Conservation (phyloP, 2,329 filamentous ascomycete genomes). For the Paradendryphiella salina region DNA sequence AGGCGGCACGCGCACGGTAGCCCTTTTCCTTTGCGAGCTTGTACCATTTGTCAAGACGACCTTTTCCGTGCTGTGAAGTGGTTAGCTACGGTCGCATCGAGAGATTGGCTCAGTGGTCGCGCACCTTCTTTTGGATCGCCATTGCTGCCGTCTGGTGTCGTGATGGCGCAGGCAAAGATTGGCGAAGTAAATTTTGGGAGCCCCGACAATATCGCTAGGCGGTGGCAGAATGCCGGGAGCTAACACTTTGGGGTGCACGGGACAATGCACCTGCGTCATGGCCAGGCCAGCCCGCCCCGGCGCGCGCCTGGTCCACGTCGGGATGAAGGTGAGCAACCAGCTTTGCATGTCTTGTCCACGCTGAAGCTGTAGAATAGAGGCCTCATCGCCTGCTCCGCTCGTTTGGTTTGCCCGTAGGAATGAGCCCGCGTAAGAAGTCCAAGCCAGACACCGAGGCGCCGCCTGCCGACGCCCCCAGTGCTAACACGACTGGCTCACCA, state of each 20-base stretch:
- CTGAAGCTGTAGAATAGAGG: constrained; percentile 22
- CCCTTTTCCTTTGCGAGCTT: constrained; percentile 98
- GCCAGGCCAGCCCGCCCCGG: constrained; percentile 9
- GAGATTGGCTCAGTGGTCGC: background rate
- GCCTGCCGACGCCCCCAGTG: constrained; percentile 16
- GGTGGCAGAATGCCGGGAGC: constrained; percentile 32
- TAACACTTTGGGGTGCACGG: constrained; percentile 12
- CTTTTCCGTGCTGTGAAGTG: constrained; percentile 75
- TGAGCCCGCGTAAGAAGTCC: constrained; percentile 50
- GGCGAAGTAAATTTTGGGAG: constrained; percentile 25
- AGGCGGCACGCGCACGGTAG: constrained; percentile 91
- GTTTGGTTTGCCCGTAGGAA: constrained; percentile 26
- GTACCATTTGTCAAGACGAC: constrained; percentile 98
- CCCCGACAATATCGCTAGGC: constrained; percentile 15
- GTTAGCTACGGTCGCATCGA: constrained; percentile 26
- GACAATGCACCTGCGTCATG: constrained; percentile 27
- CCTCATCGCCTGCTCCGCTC: constrained; percentile 20
- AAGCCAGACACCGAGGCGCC: constrained; percentile 46
- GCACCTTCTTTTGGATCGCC: constrained; percentile 91
- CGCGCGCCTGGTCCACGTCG: constrained; percentile 19
- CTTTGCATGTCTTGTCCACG: constrained; percentile 14
- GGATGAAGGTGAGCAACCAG: constrained; percentile 23
- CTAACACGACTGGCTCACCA: constrained; percentile 23
- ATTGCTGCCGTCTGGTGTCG: constrained; percentile 55
- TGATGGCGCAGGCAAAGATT: constrained; percentile 25